Conservation (phyloP, 805 yeast genomes). For the Ogataea trehaloabstinens region DNA sequence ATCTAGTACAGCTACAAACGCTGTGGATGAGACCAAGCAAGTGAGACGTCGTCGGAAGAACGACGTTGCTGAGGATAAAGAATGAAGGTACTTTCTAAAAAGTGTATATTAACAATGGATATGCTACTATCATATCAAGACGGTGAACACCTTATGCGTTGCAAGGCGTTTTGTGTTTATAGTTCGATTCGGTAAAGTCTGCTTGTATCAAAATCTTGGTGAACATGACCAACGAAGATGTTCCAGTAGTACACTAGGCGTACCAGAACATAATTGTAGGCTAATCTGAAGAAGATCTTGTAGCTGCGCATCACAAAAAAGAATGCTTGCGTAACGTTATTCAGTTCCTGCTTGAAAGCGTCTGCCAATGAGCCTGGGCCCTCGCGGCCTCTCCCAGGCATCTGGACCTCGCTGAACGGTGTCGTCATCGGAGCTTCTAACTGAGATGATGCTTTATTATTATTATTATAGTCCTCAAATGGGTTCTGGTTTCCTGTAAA, state of each 20-base stretch:
- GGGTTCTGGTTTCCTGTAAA: background rate
- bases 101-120: no score
- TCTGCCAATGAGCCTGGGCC: conserved; percentile 24
- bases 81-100: no score
- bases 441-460: conserved; percentile 55
- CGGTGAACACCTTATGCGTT: no score
- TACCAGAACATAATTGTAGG: conserved; percentile 49
- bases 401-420: conserved; percentile 22
- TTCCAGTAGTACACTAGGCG: conserved; percentile 67
- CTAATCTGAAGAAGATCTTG: conserved; percentile 61
- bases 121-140: no score
- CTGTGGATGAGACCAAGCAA: background rate
- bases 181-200: conserved; percentile 29
- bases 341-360: conserved; percentile 50
- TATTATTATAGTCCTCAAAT: background rate
- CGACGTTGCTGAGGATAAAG: conserved; percentile 24
- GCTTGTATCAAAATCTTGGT: conserved; percentile 31
- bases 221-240: conserved; percentile 60
- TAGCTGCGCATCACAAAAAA: conserved; percentile 67
- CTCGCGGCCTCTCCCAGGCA: conserved; percentile 13
- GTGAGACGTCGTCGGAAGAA: conserved; percentile 4
- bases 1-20: background rate
- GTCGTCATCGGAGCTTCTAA: conserved; percentile 25
- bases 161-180: no score
- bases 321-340: conserved; percentile 57